Base-by-base conservation (phyloP, 2,329 filamentous ascomycete species). In the Amauroascus verrucosus region DNA sequence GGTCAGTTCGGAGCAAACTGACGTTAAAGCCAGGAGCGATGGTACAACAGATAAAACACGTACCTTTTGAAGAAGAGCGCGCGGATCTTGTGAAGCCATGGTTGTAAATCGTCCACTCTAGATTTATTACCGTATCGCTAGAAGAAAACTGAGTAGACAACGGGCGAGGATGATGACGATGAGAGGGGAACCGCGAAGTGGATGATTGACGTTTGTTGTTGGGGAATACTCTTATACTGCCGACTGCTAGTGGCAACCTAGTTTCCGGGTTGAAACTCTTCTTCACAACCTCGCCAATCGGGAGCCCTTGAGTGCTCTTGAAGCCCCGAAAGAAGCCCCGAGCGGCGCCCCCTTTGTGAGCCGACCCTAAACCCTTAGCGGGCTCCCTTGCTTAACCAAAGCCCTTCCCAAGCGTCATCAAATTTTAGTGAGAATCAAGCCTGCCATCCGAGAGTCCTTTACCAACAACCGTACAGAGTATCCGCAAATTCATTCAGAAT, bases 31-130 rank as follows among this genome's bases (percentile, higher is more conserved):
- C 54, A 45, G 49, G 49, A 60, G 54, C 48, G 56, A 58, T 54
- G 57, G 56, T 3, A 51, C 22, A 22, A 37, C 50, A 45, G 35
- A 48, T 51, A 53, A 57, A 32, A 58, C 11, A 46, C 26, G 16
- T 63, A 88, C 86, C 79, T 89, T 88, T 71, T 89, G 85, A 46
- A 91, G 76, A 54, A 93, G 76, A 59, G 82, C 84, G 67, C 84
- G 82, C 58, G 86, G 86, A 69, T 91, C 86, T 75, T 85, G 82
- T 58, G 84, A 76, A 84, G 89, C 89, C 57, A 59, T 59, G 30
- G 38, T 41, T n/a, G 20, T 33, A 3, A 30, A 26, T 53, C 24
- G 35, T 14, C 35, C n/a, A 5, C 28, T 24, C 16, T 35, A 24
- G 9, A 20, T n/a, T 30, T 30, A 26, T 35, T 1, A 16, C 20